phyloP scores from a whole-genome alignment of 2,329 filamentous ascomycete genomes.

The Phaeosphaeria sp. region DNA sequence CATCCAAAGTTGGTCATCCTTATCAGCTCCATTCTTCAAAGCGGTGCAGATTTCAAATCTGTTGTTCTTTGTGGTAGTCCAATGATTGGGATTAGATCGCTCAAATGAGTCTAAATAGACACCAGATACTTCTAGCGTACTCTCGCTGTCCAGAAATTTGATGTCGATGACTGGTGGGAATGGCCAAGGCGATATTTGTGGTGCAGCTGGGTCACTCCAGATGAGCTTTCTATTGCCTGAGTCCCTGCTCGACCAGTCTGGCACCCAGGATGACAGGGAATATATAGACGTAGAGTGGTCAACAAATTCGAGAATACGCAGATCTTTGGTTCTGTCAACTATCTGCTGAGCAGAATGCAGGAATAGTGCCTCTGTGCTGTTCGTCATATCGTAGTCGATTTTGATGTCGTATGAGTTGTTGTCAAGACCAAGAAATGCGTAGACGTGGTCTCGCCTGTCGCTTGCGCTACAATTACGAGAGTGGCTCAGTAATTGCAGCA shows the following conservation, averaged over 20 bases:
- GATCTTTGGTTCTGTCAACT: not conserved
- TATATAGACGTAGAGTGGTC: not conserved
- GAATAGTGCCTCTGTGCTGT: not conserved
- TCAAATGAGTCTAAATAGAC: not conserved
- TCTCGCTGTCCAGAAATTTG: not conserved
- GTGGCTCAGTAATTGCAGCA: not conserved
- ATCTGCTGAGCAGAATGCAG: not conserved
- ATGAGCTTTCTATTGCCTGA: not conserved
- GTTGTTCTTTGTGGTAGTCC: not conserved
- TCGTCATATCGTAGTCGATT: not conserved
- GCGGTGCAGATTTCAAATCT: not conserved
- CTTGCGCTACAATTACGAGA: conserved; percentile 1
- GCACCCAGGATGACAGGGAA: not conserved
- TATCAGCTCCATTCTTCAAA: not conserved
- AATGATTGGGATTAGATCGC: not conserved
- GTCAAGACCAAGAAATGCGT: conserved; percentile 1
- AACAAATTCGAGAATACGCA: not conserved
- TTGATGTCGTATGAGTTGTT: not conserved
- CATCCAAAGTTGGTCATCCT: not conserved
- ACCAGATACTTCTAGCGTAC: not conserved
- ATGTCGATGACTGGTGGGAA: not conserved
- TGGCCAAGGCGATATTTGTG: not conserved
- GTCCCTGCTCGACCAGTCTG: not conserved
- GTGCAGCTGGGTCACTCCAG: not conserved
- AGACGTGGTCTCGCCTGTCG: conserved; percentile 1